These are phyloP conservation scores for Nemania diffusa DNA, from an alignment of 2,329 filamentous ascomycete genomes.

Conservation along the genomic window DNA sequence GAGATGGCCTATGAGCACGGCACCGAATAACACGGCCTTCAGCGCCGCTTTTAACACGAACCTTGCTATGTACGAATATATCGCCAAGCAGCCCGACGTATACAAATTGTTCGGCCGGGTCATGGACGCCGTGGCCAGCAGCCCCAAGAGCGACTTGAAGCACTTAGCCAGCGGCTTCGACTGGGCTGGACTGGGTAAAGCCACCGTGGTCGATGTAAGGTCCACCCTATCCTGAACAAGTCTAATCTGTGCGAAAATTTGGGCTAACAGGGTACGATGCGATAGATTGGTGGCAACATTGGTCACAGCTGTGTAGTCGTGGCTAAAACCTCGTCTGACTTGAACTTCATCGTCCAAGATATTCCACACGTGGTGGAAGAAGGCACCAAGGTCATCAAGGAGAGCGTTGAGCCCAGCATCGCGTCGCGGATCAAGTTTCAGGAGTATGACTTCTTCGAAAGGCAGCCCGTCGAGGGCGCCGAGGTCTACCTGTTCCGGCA, in stretches of 20 bases:
- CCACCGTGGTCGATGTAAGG: background rate
- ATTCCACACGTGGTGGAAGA: slow-evolving; percentile 1
- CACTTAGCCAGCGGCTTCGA: slow-evolving; percentile 2
- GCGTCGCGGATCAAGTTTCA: slow-evolving; percentile 9
- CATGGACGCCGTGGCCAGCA: background rate
- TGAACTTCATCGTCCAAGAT: background rate
- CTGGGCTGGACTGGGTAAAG: background rate
- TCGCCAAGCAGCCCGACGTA: background rate
- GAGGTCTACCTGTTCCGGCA: slow-evolving; percentile 30
- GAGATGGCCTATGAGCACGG: slow-evolving; percentile 1
- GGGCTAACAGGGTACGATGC: background rate
- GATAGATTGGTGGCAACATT: background rate
- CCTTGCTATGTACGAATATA: background rate
- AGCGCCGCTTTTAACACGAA: slow-evolving; percentile 3
- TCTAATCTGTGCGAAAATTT: background rate
- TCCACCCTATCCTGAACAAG: background rate
- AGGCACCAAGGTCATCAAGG: slow-evolving; percentile 1
- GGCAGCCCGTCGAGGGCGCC: slow-evolving; percentile 17
- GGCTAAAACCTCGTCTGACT: background rate
- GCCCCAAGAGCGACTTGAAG: background rate
- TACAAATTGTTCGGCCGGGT: background rate
- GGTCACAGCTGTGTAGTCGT: background rate
- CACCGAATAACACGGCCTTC: slow-evolving; percentile 2
- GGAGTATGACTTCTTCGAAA: slow-evolving; percentile 30
- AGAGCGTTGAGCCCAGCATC: slow-evolving; percentile 1